These are phyloP conservation scores for Rubia yunnanensis DNA, from an alignment of 257 asterid species.

Conservation along the genomic window DNA sequence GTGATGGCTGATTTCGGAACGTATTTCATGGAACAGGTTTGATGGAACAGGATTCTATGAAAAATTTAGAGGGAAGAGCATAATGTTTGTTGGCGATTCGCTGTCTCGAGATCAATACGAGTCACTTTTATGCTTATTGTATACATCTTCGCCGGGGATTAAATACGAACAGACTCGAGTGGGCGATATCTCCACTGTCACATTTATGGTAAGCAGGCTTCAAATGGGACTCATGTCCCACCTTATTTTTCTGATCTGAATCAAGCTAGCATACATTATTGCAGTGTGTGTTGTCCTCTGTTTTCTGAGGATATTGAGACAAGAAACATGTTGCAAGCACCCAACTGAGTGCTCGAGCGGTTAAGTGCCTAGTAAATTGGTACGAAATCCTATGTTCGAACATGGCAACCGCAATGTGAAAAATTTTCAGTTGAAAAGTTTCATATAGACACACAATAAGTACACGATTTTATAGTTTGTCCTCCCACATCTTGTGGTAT, in stretches of 20 bases:
- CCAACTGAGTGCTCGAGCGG: not conserved
- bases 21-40: conserved; percentile 23
- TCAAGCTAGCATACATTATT: not conserved
- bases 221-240: too few species aligned
- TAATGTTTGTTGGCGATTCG: conserved; percentile 78
- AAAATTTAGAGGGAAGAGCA: conserved; percentile 39
- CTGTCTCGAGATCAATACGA: conserved; percentile 56
- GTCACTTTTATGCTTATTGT: conserved; percentile 51
- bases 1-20: not conserved
- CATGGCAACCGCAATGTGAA: too few species aligned
- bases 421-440: too few species aligned
- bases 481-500: too few species aligned
- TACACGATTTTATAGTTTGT: too few species aligned
- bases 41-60: conserved; percentile 40
- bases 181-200: conserved; percentile 32
- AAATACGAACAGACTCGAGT: conserved; percentile 18
- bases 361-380: too few species aligned
- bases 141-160: conserved; percentile 36
- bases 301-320: too few species aligned
- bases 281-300: not conserved
- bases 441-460: too few species aligned
- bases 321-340: too few species aligned
- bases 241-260: too few species aligned
- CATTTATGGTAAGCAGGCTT: conserved; percentile 24
- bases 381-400: too few species aligned